Evolutionary conservation across 176 grass and related monocot genomes (phyloP).

Genomic region (Alopecurus myosuroides): DNA sequence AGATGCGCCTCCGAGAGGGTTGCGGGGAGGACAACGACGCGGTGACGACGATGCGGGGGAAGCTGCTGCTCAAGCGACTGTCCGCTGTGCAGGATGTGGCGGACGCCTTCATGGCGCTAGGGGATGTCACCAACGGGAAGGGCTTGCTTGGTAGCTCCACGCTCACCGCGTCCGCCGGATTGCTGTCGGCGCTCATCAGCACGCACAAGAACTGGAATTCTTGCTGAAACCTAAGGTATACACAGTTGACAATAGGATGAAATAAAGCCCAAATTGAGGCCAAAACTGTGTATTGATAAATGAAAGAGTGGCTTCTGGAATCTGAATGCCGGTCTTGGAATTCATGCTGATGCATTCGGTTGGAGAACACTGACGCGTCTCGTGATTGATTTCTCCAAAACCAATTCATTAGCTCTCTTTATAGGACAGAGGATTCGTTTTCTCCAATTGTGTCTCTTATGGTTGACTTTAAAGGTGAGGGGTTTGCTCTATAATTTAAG

Average conservation of each 20-base stretch:
- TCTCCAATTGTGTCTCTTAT: background rate
- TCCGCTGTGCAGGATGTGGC: conserved; percentile 65
- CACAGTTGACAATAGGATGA: conserved; percentile 3
- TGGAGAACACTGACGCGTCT: background rate
- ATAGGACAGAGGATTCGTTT: background rate
- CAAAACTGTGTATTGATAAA: conserved; percentile 1
- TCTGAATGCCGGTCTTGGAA: conserved; percentile 5
- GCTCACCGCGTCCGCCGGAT: conserved; percentile 49
- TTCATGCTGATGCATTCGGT: conserved; percentile 3
- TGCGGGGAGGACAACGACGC: conserved; percentile 31
- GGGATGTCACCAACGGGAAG: conserved; percentile 52
- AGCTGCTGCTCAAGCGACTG: conserved; percentile 60
- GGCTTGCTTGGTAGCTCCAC: conserved; percentile 43
- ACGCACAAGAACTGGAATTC: conserved; percentile 70
- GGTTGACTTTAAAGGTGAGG: background rate
- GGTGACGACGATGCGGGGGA: conserved; percentile 26
- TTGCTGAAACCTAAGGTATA: conserved; percentile 45
- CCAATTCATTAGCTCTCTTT: background rate
- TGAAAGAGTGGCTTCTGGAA: background rate
- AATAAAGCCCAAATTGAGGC: conserved; percentile 20
- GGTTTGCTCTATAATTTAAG: background rate
- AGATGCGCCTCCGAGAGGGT: conserved; percentile 2
- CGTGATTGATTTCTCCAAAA: conserved; percentile 5
- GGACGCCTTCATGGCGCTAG: conserved; percentile 64
- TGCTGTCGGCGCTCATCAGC: conserved; percentile 64